Evolutionary conservation across 208 protist genomes (phyloP), one percentile per base, ranked within the genome.

Genomic region (Herpetomonas muscarum): DNA sequence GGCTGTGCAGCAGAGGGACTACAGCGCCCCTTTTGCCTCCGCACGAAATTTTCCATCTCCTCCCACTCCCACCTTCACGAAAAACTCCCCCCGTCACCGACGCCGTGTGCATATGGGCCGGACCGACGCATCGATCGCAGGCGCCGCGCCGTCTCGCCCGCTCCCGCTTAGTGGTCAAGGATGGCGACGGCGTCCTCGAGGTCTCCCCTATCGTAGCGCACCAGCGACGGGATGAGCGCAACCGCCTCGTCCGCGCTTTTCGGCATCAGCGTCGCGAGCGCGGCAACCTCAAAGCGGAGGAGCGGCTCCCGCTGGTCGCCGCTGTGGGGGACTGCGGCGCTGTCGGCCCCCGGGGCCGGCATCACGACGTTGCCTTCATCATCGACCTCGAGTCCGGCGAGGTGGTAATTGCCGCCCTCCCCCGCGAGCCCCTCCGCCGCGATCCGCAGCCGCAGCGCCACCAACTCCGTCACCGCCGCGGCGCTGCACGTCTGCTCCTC

Each of bases 241-340:
- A 88, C 41, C 25, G 84, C 83, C 75, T 87, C 87, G 39, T 81
- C 73, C 30, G 62, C 70, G 15, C 72, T 76, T 28, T 70, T 66
- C 15, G 87, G 87, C 50, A 79, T 64, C 41, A 94, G 70, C 32
- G 84, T 94, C 4, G 68, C 70, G 7, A 94, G 59, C n/a, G 69
- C 69, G 10, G 88, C 84, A 6, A 90, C 67, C 64, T 94, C 87
- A 51, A 92, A 94, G 68, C 78, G 12, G 60, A 45, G n/a, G 30
- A 24, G 22, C 47, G n/a, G 1, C 58, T 57, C 15, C 60, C 24
- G 3, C 12, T 47, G 17, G 56, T 19, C 26, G 51, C 13, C 22
- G 37, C 12, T 3, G 57, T 24, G 12, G 12, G n/a, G n/a, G n/a
- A n/a, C 52, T 51, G 41, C 36, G 24, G 10, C 46, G 42, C 25